These are phyloP conservation scores for Trichothecium roseum DNA, from an alignment of 2,329 filamentous ascomycete genomes.

Conservation along the genomic window DNA sequence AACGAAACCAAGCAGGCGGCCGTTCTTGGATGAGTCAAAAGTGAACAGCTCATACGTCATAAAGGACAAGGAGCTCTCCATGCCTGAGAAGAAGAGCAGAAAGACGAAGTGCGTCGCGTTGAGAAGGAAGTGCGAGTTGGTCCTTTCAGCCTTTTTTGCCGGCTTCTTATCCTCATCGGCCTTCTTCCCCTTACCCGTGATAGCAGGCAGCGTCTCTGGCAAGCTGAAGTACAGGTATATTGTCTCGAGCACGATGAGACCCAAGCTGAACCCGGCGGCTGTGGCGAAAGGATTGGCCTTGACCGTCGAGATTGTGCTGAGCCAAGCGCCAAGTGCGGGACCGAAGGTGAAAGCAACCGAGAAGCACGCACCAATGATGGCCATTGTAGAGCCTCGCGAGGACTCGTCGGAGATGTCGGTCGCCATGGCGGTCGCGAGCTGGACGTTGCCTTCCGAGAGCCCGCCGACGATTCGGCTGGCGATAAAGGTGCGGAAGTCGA, in stretches of 20 bases:
- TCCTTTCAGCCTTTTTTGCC: conserved; percentile 36
- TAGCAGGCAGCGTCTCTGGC: conserved; percentile 72
- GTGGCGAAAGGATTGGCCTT: conserved; percentile 88
- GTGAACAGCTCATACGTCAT: conserved; percentile 93
- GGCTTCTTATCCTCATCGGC: conserved; percentile 14
- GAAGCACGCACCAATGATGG: conserved; percentile 91
- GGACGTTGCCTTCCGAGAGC: conserved; percentile 91
- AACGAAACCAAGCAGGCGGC: conserved; percentile 78
- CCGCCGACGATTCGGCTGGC: conserved; percentile 89
- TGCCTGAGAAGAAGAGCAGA: conserved; percentile 92
- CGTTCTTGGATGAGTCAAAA: conserved; percentile 70
- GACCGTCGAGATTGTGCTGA: conserved; percentile 68
- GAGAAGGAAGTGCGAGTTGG: conserved; percentile 74
- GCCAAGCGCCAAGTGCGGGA: conserved; percentile 78
- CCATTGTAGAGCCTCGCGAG: conserved; percentile 85
- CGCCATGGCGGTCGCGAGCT: conserved; percentile 90
- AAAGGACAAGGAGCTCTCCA: conserved; percentile 96
- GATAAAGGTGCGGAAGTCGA: conserved; percentile 91
- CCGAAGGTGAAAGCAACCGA: conserved; percentile 96
- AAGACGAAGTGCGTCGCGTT: conserved; percentile 84
- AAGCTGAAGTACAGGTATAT: conserved; percentile 74
- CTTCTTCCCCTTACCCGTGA: conserved; percentile 23
- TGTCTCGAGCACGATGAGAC: conserved; percentile 78
- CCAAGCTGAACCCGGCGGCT: conserved; percentile 78
- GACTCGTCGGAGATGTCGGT: conserved; percentile 87